Evolutionary conservation across 768 basidiomycete genomes (phyloP), one percentile per base, ranked within the genome.

Genomic region (Collybiopsis luxurians): DNA sequence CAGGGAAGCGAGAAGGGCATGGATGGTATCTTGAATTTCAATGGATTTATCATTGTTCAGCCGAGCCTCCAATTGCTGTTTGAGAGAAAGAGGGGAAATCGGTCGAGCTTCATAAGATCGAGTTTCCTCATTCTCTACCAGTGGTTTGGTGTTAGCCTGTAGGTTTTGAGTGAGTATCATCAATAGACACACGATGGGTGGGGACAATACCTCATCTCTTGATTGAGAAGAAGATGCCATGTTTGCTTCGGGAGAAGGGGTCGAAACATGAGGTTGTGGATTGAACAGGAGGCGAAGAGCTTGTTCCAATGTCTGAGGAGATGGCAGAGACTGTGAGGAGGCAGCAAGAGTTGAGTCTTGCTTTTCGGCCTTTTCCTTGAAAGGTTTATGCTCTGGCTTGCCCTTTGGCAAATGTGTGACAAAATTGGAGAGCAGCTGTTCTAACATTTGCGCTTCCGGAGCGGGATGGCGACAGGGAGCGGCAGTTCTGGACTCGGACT

Each of bases 1-100:
- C 23, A 75, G 68, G 23, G 74, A 75, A 53, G 69, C 68, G 51
- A 75, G 64, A 55, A 75, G 69, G 27, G 73, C 75, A 55, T 75
- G 71, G 28, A 73, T 72, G 24, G 74, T 76, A 47, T 78, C 77
- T n/a, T 66, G 66, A 39, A 73, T 65, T 61, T 75, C 75, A 13
- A 63, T 58, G 13, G 65, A 62, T 15, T 65, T 59, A 47, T 73
- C 69, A 23, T 65, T 66, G 48, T 67, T 60, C 11, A 71, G 62
- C 24, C 73, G 70, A 23, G 66, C 53, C 56, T 71, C 68, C 9
- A 74, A 69, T 50, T 73, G 63, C 28, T 69, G 63, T 58, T 67
- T 72, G 21, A 73, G 59, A 5, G 54, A 46, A 10, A 34, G 27
- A 40, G 51, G 1, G 15, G 51, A 53, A 21, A 42, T 31, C 12